phyloP scores from a whole-genome alignment of 2,329 filamentous ascomycete genomes.

The Xylaria sp. region DNA sequence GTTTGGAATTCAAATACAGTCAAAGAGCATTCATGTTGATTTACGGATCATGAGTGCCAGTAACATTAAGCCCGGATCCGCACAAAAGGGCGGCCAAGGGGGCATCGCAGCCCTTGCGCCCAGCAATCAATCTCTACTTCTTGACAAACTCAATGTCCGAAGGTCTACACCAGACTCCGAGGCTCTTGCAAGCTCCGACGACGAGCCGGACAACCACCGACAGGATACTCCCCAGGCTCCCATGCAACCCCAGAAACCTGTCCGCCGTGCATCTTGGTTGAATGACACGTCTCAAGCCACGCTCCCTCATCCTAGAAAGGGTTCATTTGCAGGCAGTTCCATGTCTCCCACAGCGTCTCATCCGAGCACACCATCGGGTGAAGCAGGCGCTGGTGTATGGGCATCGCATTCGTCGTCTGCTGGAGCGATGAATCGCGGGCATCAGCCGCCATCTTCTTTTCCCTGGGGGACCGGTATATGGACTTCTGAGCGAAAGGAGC shows the following conservation, averaged over 20 bases:
- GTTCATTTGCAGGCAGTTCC: conserved; percentile 79
- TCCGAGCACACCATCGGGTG: conserved; percentile 80
- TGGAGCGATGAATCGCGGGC: conserved; percentile 60
- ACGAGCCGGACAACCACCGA: conserved; percentile 79
- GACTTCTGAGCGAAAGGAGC: conserved; percentile 82
- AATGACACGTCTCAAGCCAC: conserved; percentile 78
- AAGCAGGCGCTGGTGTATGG: conserved; percentile 67
- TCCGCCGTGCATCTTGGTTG: conserved; percentile 83
- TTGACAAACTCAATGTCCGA: conserved; percentile 81
- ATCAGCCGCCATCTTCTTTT: conserved; percentile 64
- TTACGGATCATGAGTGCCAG: conserved; percentile 62
- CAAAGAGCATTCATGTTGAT: conserved; percentile 37
- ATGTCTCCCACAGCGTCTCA: conserved; percentile 85
- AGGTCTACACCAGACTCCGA: conserved; percentile 95
- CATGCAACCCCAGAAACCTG: conserved; percentile 68
- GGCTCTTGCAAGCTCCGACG: conserved; percentile 91
- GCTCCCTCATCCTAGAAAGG: conserved; percentile 74
- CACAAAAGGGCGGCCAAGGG: conserved; percentile 63
- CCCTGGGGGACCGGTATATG: conserved; percentile 85
- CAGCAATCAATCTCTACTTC: conserved; percentile 71
- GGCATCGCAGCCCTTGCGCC: conserved; percentile 60
- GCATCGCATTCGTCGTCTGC: conserved; percentile 63
- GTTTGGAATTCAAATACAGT: conserved; percentile 13
- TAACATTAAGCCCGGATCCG: conserved; percentile 61
- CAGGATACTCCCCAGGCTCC: conserved; percentile 62